phyloP scores from a whole-genome alignment of 305 asterid genomes.

The Fraxinus greggii region DNA sequence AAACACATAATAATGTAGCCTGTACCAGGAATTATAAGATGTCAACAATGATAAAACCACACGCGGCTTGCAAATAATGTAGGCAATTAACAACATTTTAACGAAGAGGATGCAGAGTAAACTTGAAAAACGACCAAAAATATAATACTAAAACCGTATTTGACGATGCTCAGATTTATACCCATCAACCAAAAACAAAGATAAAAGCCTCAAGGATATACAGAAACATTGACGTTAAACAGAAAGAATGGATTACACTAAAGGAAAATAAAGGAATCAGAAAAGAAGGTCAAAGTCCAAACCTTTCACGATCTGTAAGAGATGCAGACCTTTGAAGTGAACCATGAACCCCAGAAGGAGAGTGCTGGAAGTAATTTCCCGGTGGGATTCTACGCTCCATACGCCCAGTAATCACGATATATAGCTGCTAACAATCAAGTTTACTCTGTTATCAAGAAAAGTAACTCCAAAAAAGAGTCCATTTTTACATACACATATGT shows the following conservation, averaged over 20 bases:
- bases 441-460: constrained; percentile 27
- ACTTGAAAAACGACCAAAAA: not conserved
- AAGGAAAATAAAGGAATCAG: not conserved
- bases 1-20: constrained; percentile 5
- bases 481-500: not conserved
- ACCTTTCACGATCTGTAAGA: constrained; percentile 74
- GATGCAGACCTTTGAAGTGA: constrained; percentile 59
- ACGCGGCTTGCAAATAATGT: not conserved
- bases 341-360: constrained; percentile 49
- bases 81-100: not conserved
- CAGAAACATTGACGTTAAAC: not conserved
- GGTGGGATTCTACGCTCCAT: constrained; percentile 64
- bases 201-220: not conserved
- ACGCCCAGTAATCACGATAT: constrained; percentile 14
- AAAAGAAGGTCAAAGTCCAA: not conserved
- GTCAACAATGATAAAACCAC: not conserved
- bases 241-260: not conserved
- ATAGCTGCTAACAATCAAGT: constrained; percentile 27
- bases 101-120: not conserved
- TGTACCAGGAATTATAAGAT: not conserved
- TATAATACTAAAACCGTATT: not conserved
- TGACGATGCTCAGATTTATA: constrained; percentile 19
- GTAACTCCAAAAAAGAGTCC: not conserved
- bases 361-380: constrained; percentile 66
- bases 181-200: not conserved